These are phyloP conservation scores for Pseudoturritis turrita DNA, from an alignment of 345 rosid species.

Conservation along the genomic window DNA sequence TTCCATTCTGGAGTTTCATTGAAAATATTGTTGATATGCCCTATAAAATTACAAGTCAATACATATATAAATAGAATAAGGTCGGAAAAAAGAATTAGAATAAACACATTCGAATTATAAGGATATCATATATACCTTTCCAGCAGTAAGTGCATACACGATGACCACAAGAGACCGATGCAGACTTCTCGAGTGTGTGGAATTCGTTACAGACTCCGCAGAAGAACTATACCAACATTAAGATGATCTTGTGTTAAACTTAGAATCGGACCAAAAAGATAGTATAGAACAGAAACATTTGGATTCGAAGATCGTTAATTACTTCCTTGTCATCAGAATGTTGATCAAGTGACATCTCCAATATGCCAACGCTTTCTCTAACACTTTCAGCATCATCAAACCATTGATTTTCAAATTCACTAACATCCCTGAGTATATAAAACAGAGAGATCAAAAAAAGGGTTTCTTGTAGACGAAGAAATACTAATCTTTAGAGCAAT, in stretches of 20 bases:
- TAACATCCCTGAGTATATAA: constrained; percentile 6
- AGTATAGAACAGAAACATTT: background rate
- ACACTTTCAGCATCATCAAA: background rate
- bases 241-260: background rate
- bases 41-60: constrained; percentile 6
- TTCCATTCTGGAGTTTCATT: constrained; percentile 4
- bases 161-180: constrained; percentile 29
- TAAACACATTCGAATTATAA: background rate
- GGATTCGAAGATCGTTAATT: background rate
- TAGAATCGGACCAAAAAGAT: background rate
- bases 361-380: constrained; percentile 6
- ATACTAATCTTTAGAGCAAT: background rate
- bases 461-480: background rate
- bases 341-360: background rate
- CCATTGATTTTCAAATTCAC: background rate
- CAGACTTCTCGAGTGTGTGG: background rate
- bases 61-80: background rate
- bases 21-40: constrained; percentile 15
- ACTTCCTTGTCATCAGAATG: constrained; percentile 6
- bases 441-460: constrained; percentile 10
- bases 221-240: background rate
- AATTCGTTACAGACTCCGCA: background rate
- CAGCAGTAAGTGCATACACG: constrained; percentile 27
- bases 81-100: background rate
- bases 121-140: constrained; percentile 8